Base-by-base conservation (phyloP, 2,329 filamentous ascomycete species). In the Paramyrothecium sp. region DNA sequence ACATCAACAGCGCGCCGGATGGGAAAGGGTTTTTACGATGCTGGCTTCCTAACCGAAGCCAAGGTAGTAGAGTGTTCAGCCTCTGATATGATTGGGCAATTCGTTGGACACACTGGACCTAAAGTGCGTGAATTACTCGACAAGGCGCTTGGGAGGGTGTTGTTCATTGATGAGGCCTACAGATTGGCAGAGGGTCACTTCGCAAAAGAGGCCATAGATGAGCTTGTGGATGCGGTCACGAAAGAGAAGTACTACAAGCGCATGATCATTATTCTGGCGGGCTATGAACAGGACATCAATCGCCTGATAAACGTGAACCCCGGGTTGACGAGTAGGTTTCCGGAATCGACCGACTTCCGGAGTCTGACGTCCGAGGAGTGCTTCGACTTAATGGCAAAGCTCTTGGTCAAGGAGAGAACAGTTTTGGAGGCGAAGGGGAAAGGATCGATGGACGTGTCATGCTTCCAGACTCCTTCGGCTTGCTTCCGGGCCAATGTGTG, bases 1-100 rank as follows among this genome's bases (percentile, higher is more conserved):
- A 90, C 87, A 0, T 84, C 84, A 0, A 89, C 76, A 0, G 89
- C 89, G 0, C 73, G 78, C 46, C 86, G 84, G 57, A 88, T 91
- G 78, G 88, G 88, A 3, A 81, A 89, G 60, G 73, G 91, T 0
- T 91, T 82, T 65, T 90, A 89, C 65, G 83, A 90, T 65, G 83
- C 91, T 78, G 87, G 87, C 0, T 81, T 91, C 53, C 73, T 91
- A 0, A 71, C 82, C 0, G 75, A 76, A 0, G 78, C 76, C 0
- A 81, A 87, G 49, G 85, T 90, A 0, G 66, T 85, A 0, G 85
- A 89, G 60, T 81, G 78, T 56, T 90, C 88, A 0, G 85, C 85
- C 0, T 82, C 82, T 0, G 86, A 90, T 44, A 68, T 91, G 0
- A 75, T 91, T 2, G 88, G 84, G 0, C 74, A 87, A 62, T 90